Evolutionary conservation across 495 filamentous ascomycete genomes (phyloP).

Genomic region (Aspergillus saccharolyticus): DNA sequence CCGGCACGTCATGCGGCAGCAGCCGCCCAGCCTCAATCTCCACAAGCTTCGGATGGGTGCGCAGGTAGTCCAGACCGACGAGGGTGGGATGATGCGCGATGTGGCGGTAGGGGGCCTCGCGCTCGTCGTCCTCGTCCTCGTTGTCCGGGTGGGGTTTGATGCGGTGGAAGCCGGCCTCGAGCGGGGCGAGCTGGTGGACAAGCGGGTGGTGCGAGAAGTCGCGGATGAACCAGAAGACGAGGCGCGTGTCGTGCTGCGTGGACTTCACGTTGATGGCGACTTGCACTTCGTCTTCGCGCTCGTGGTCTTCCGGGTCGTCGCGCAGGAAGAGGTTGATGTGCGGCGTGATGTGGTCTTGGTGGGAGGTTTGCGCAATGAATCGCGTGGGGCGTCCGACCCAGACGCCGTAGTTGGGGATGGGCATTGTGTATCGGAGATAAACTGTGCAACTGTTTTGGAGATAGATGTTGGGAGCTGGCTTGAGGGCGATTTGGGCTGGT

Average conservation of each 20-base stretch:
- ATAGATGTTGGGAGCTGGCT: too few species aligned
- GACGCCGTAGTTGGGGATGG: neutral
- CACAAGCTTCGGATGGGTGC: neutral
- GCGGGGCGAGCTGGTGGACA: neutral
- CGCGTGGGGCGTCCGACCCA: neutral
- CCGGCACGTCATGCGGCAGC: neutral
- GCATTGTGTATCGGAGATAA: neutral
- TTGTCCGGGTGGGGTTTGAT: neutral
- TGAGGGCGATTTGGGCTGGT: too few species aligned
- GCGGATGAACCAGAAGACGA: neutral
- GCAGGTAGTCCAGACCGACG: neutral
- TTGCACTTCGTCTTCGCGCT: neutral
- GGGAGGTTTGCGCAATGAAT: neutral
- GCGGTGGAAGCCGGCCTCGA: neutral
- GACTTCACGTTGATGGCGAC: neutral
- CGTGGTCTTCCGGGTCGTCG: neutral
- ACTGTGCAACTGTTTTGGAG: neutral
- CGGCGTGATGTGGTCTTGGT: neutral
- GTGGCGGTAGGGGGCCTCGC: neutral
- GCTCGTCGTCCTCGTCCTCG: neutral
- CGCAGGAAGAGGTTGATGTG: neutral
- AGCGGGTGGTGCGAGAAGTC: neutral
- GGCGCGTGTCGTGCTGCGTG: neutral
- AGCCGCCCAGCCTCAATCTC: neutral
- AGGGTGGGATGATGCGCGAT: neutral